phyloP scores from a whole-genome alignment of 2,329 filamentous ascomycete genomes.

The Xylariaceae sp. region DNA sequence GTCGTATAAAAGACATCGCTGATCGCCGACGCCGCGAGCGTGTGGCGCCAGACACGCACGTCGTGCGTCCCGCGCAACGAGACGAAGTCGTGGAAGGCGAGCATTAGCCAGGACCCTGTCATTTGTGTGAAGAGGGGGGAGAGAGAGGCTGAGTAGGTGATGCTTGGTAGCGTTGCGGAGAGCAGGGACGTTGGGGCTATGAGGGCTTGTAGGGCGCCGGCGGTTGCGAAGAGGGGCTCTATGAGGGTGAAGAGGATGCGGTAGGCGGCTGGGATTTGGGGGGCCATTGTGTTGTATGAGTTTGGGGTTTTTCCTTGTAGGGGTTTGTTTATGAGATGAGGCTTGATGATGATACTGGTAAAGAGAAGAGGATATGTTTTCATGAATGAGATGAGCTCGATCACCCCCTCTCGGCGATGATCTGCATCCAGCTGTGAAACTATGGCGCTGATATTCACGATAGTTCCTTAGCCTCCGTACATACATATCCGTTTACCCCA shows the following conservation, averaged over 20 bases:
- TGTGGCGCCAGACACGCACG: slow-evolving; percentile 20
- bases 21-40: slow-evolving; percentile 19
- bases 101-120: slow-evolving; percentile 22
- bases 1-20: slow-evolving; percentile 22
- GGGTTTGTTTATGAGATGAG: too few species aligned
- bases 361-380: too few species aligned
- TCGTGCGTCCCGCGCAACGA: slow-evolving; percentile 16
- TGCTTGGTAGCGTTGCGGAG: slow-evolving; percentile 11
- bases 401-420: too few species aligned
- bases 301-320: too few species aligned
- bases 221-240: slow-evolving; percentile 21
- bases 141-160: slow-evolving; percentile 17
- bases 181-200: slow-evolving; percentile 15
- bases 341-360: too few species aligned
- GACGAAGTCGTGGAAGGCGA: slow-evolving; percentile 22
- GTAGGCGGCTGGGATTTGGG: slow-evolving; percentile 20
- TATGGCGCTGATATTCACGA: not conserved
- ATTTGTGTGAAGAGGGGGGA: slow-evolving; percentile 22
- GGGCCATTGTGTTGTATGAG: not conserved
- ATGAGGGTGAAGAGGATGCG: slow-evolving; percentile 20
- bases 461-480: too few species aligned
- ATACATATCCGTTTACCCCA: too few species aligned
- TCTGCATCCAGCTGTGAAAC: too few species aligned
- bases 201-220: slow-evolving; percentile 19
- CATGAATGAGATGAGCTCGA: too few species aligned